Evolutionary conservation across 306 rosid genomes (phyloP).

Genomic region (Vicia villosa): DNA sequence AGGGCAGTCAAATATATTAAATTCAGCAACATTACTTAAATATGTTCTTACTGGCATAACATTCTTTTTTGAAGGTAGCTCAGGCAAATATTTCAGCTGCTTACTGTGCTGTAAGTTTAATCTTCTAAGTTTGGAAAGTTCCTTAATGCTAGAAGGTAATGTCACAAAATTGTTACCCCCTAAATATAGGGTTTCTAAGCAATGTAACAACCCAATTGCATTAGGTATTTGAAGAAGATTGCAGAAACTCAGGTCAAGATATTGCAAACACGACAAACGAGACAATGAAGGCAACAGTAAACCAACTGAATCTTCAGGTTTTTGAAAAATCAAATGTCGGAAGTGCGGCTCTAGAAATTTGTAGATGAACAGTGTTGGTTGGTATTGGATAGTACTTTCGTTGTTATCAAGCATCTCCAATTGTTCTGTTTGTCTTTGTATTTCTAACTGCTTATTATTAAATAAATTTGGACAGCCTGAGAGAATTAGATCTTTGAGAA

Average conservation of each 20-base stretch:
- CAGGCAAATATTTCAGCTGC: slow-evolving; percentile 13
- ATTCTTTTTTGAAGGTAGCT: slow-evolving; percentile 2
- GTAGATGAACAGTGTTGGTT: no score
- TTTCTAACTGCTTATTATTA: background rate
- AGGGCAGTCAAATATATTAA: slow-evolving; percentile 2
- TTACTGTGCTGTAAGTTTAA: slow-evolving; percentile 10
- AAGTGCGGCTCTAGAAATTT: background rate
- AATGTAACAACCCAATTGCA: slow-evolving; percentile 14
- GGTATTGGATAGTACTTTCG: background rate
- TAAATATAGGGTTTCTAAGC: background rate
- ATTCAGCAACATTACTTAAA: background rate
- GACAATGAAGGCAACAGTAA: background rate
- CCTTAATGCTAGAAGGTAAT: slow-evolving; percentile 13
- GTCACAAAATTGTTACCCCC: slow-evolving; percentile 14
- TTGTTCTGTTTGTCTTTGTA: background rate
- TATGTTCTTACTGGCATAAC: background rate
- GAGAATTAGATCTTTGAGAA: background rate
- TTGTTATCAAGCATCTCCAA: background rate
- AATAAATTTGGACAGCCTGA: slow-evolving; percentile 15
- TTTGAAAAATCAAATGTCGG: background rate
- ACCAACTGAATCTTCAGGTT: background rate
- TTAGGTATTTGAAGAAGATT: slow-evolving; percentile 26
- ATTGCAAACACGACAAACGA: background rate
- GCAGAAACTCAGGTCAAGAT: slow-evolving; percentile 30
- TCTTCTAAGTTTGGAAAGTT: background rate